phyloP scores from a whole-genome alignment of 2,329 filamentous ascomycete species.

The Cercospora zeina region DNA sequence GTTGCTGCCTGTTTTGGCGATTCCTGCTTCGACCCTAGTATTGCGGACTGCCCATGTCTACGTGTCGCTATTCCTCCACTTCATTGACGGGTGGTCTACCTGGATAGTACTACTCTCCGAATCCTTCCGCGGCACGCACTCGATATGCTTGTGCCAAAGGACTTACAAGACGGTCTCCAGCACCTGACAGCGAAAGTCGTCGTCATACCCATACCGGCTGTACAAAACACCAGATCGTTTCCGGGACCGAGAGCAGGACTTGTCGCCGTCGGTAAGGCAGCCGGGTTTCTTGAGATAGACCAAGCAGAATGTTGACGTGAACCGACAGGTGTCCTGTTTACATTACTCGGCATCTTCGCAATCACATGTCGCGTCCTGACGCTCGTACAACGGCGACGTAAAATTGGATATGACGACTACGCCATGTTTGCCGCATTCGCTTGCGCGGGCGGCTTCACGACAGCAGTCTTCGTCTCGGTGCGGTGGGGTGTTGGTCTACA shows the following conservation, averaged over 20 bases:
- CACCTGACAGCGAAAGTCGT: conserved; percentile 10
- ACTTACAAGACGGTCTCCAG: neutral
- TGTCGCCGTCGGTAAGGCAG: conserved; percentile 17
- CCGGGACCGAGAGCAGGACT: conserved; percentile 18
- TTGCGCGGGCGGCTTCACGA: conserved; percentile 27
- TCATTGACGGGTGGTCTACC: neutral
- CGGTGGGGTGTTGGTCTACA: conserved; percentile 32
- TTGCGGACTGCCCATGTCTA: neutral
- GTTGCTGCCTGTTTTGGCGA: neutral
- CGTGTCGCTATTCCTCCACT: neutral
- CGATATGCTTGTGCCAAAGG: neutral
- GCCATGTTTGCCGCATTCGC: conserved; percentile 29
- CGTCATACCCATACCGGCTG: conserved; percentile 16
- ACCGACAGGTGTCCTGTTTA: conserved; percentile 23
- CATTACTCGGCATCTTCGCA: conserved; percentile 26
- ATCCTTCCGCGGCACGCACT: no score
- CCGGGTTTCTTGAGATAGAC: neutral
- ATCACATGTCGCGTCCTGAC: conserved; percentile 27
- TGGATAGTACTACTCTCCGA: neutral
- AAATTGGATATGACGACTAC: conserved; percentile 29
- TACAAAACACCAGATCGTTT: conserved; percentile 15
- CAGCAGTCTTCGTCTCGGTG: conserved; percentile 26
- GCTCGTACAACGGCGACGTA: conserved; percentile 24
- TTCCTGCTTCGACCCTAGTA: neutral
- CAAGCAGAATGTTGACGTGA: neutral